Base-by-base conservation (phyloP, 2,329 filamentous ascomycete genomes). In the Sporothrix brasiliensis region DNA sequence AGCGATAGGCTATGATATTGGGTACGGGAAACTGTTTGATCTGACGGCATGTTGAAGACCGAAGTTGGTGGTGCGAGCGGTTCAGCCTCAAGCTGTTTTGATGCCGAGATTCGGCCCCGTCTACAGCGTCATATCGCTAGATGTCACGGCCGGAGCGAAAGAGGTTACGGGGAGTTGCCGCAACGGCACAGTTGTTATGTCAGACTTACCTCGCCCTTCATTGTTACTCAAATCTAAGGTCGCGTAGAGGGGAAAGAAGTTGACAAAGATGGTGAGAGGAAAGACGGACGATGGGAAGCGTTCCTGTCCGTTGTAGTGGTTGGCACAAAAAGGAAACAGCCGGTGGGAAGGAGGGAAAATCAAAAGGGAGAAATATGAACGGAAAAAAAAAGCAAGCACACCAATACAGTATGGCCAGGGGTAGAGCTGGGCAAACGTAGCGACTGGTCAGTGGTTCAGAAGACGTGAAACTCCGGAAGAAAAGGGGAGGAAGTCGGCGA, bases 201-300 rank as follows among this genome's bases (percentile, higher is more conserved):
- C 13, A 16, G 54, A 80, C 84, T 79, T 79, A 86, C 85, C 83
- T 86, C 85, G 80, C 84, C 85, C 83, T 86, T 86, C 85, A 86
- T 86, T 77, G 74, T 85, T 79, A 74, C 74, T 75, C 50, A 65
- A 68, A 50, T 54, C 19, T 13, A 49, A 61, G 19, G 30, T 24
- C 34, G 10, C n/a, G 61, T 24, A 49, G 3, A 19, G 16, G 50
- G 30, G 9, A 10, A 60, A 24, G 11, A 41, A 60, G 27, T 49
- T 14, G 58, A 19, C 13, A 44, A 54, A 56, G 44, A 66, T 44
- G 54, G 49, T 19, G 68, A 52, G 27, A 66, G 19, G 39, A 58
- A 39, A 24, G 41, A 21, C 34, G 30, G 49, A 47, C 27, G 54
- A 60, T 52, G 47, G 16, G 21, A 49, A 68, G 19, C 16, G 21